These are phyloP conservation scores for Elaeagnus macrophylla DNA, from an alignment of 306 rosid species.

Conservation along the genomic window DNA sequence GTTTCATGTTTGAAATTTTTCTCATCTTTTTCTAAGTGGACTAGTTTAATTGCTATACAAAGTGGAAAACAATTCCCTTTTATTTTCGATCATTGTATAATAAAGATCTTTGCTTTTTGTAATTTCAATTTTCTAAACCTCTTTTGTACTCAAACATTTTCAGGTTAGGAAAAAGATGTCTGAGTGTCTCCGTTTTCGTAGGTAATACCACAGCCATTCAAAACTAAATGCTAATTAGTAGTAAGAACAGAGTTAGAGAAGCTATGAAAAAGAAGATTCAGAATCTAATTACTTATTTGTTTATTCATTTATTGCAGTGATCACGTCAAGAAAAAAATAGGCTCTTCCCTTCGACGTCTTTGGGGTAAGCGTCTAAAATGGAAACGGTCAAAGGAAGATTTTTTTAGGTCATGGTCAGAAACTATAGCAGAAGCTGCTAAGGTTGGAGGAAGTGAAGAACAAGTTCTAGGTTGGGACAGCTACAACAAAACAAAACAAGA, in stretches of 20 bases:
- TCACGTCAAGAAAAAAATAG: conserved; percentile 59
- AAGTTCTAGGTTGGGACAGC: conserved; percentile 73
- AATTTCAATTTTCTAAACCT: not conserved
- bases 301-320: conserved; percentile 34
- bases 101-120: conserved; percentile 4
- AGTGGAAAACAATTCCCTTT: conserved; percentile 4
- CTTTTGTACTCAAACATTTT: conserved; percentile 17
- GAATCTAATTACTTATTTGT: not conserved
- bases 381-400: conserved; percentile 31
- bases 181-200: conserved; percentile 50
- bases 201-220: conserved; percentile 30
- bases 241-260: not conserved
- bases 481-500: conserved; percentile 48
- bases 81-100: conserved; percentile 2
- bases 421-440: conserved; percentile 63
- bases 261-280: too few species aligned
- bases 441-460: conserved; percentile 50
- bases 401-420: conserved; percentile 45
- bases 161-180: conserved; percentile 82
- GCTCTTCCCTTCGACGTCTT: conserved; percentile 41
- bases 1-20: not conserved
- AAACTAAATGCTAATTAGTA: not conserved
- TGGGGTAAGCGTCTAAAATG: conserved; percentile 58
- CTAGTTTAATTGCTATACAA: conserved; percentile 5
- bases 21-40: not conserved